phyloP scores from a whole-genome alignment of 176 grass and related monocot species.

The Carex kokanica region DNA sequence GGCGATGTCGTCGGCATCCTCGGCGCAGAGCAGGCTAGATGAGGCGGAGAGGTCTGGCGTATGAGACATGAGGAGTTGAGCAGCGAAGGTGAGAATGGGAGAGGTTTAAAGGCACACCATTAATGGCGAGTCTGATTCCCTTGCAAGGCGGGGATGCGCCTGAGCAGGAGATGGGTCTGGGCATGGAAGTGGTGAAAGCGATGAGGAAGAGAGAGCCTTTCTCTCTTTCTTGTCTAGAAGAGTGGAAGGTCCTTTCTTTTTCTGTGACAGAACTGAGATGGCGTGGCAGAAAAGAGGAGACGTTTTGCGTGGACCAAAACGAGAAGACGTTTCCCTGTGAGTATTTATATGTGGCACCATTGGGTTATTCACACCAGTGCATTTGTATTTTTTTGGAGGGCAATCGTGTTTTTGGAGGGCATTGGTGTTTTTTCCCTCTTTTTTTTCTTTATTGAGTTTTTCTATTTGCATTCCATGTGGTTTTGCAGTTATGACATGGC shows the following conservation, averaged over 20 bases:
- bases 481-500: background rate
- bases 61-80: slow-evolving; percentile 10
- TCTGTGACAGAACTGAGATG: slow-evolving; percentile 24
- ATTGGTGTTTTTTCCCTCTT: background rate
- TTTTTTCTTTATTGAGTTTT: background rate
- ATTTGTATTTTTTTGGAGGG: background rate
- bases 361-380: background rate
- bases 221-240: background rate
- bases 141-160: slow-evolving; percentile 22
- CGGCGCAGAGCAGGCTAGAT: slow-evolving; percentile 38
- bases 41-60: slow-evolving; percentile 25
- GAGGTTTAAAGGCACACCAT: background rate
- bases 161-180: slow-evolving; percentile 17
- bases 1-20: slow-evolving; percentile 33
- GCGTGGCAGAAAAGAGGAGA: slow-evolving; percentile 20
- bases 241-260: slow-evolving; percentile 29
- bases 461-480: background rate
- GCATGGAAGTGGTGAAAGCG: slow-evolving; percentile 31
- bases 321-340: background rate
- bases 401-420: background rate
- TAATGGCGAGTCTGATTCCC: background rate
- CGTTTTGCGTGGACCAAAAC: slow-evolving; percentile 36
- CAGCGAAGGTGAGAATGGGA: background rate
- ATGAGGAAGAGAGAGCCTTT: slow-evolving; percentile 23
- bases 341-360: slow-evolving; percentile 18